Base-by-base conservation (phyloP, 2,329 filamentous ascomycete genomes). In the Purpureocillium takamizusanense region DNA sequence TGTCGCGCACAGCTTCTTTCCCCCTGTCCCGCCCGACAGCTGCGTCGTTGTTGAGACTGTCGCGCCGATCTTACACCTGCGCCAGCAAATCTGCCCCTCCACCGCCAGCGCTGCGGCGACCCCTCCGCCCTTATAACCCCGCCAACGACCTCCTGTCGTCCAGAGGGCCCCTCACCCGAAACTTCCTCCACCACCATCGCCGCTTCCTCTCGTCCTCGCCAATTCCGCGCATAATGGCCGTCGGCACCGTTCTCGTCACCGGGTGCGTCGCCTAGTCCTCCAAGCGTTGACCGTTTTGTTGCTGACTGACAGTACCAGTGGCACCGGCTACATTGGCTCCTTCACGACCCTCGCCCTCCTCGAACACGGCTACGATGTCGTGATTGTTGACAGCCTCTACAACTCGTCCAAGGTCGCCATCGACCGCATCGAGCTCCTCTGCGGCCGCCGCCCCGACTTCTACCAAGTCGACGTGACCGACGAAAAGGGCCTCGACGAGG, bases 301-400 rank as follows among this genome's bases (percentile, higher is more conserved):
- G 10, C 15, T 37, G 23, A 31, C 33, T 29, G 13, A 31, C 28
- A 6, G 35, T 16, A 35, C 25, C 60, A 95, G 92, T 76, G 92
- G 92, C 57, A 95, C 89, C 49, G 92, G 92, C 70, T 98, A 98
- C 74, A 98, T 98, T 65, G 92, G 92, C 61, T 97, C 90, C 36
- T 97, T 97, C 74, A 98, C 92, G 45, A 73, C 86, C 40, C 81
- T 98, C 37, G 83, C 88, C 38, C 85, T 98, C 18, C 86, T 98
- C 51, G 76, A 95, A 59, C 85, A 92, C 57, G 89, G 81, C 62
- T 97, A 97, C 76, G 82, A 97, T 62, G 92, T 98, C 47, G 84
- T 98, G 61, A 87, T 98, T 48, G 81, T 92, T 50, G 92, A 98
- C 70, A 97, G 81, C 66, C 78, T 97, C 50, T 95, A 94, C 82